A percentile compares a stretch with the other conserved stretches of the same genome.
These are phyloP conservation scores for Trichoderma sp. DNA, from an alignment of 2,329 filamentous ascomycete species.

Conservation along the genomic window DNA sequence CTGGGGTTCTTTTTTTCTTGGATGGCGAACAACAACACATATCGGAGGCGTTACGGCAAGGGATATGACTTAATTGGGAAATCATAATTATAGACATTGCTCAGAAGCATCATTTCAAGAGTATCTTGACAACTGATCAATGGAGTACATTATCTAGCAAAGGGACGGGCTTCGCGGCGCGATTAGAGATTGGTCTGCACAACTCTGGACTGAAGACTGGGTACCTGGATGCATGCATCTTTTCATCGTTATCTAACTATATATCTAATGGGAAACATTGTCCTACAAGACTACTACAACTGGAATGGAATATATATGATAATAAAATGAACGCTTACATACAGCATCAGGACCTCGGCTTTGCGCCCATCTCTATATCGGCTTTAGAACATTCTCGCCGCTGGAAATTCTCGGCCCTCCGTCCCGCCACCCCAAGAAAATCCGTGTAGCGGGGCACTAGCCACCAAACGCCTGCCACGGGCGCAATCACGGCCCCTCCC, in stretches of 20 bases:
- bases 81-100: background rate
- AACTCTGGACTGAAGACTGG: background rate
- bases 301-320: too few species aligned
- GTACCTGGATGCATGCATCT: background rate
- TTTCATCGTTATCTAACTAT: background rate
- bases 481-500: conserved; percentile 35
- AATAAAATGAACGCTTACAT: too few species aligned
- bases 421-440: conserved; percentile 1
- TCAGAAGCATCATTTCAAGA: background rate
- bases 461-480: conserved; percentile 34
- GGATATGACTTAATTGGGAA: background rate
- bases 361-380: background rate
- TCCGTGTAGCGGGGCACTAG: conserved; percentile 37
- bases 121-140: background rate
- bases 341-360: background rate
- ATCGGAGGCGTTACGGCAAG: background rate
- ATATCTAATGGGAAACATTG: background rate
- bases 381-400: conserved; percentile 3
- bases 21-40: background rate
- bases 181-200: background rate
- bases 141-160: background rate
- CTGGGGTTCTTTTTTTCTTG: background rate
- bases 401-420: background rate
- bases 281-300: background rate
- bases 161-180: background rate